Conservation (phyloP, 2,329 filamentous ascomycete species). For the Trichoderma lentiforme region DNA sequence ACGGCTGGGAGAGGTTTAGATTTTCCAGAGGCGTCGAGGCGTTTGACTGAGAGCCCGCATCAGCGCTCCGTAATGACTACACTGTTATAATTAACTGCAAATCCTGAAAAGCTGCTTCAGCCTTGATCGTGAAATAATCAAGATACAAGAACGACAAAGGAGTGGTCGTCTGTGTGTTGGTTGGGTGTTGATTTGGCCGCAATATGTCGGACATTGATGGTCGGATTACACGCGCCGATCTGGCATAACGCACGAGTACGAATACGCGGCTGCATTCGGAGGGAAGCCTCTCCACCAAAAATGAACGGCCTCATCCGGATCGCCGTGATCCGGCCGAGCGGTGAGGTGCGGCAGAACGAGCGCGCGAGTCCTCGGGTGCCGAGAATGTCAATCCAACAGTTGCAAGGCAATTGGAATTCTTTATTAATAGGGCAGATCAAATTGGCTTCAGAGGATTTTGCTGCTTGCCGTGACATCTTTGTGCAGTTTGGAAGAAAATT, state of each 20-base stretch:
- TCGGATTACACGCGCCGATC: background rate
- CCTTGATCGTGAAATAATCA: background rate
- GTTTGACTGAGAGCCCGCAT: constrained; percentile 1
- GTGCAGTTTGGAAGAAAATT: background rate
- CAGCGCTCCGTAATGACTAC: constrained; percentile 10
- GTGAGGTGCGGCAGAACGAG: constrained; percentile 29
- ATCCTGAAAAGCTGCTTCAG: background rate
- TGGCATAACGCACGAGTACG: background rate
- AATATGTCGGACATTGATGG: background rate
- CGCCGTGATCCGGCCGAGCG: constrained; percentile 26
- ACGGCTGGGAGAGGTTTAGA: constrained; percentile 38
- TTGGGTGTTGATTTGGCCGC: too few species aligned
- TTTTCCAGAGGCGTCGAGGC: constrained; percentile 23
- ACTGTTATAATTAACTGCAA: background rate
- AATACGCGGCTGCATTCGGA: background rate
- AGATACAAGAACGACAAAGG: background rate
- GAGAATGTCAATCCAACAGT: background rate
- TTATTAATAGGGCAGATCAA: background rate
- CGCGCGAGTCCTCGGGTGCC: background rate
- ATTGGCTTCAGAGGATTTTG: background rate
- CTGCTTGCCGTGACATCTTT: background rate
- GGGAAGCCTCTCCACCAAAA: background rate
- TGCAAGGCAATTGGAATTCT: background rate
- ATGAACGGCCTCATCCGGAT: constrained; percentile 26
- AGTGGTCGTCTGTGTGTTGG: background rate